Conservation (phyloP, 495 filamentous ascomycete species). For the Articulospora tetracladia region DNA sequence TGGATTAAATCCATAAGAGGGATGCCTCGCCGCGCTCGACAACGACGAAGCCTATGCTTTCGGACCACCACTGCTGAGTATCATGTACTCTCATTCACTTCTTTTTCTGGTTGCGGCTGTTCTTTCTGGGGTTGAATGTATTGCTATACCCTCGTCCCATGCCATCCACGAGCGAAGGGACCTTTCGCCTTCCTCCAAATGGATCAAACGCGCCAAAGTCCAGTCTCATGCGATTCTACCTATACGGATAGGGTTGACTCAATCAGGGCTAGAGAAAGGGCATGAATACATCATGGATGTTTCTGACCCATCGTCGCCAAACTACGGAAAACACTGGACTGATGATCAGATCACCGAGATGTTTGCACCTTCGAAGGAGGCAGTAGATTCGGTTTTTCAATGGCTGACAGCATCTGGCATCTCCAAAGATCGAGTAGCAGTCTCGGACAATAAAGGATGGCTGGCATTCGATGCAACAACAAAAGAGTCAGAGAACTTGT, state of each 20-base stretch:
- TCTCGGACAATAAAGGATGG: slow-evolving; percentile 17
- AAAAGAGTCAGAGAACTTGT: slow-evolving; percentile 15
- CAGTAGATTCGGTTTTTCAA: slow-evolving; percentile 7
- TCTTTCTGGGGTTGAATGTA: neutral
- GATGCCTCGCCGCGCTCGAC: no score
- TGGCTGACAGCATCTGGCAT: slow-evolving; percentile 18
- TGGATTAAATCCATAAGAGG: neutral
- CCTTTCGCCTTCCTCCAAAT: neutral
- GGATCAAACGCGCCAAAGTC: neutral
- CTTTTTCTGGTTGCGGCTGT: neutral
- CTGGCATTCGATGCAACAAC: slow-evolving; percentile 19
- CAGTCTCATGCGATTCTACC: neutral
- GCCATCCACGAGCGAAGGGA: neutral
- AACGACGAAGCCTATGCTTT: no score
- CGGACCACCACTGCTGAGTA: neutral
- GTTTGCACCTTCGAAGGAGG: slow-evolving; percentile 11
- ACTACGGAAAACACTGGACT: slow-evolving; percentile 20
- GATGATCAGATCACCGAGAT: slow-evolving; percentile 11
- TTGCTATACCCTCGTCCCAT: neutral
- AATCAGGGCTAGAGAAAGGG: neutral
- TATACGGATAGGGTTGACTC: neutral
- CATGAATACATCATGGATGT: slow-evolving; percentile 4
- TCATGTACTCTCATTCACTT: neutral
- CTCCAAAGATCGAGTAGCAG: slow-evolving; percentile 5
- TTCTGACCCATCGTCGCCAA: slow-evolving; percentile 16